A percentile compares a stretch with the other conserved stretches of the same genome.
Conservation (phyloP, 2,329 filamentous ascomycete species). For the Lithohypha guttulata region DNA sequence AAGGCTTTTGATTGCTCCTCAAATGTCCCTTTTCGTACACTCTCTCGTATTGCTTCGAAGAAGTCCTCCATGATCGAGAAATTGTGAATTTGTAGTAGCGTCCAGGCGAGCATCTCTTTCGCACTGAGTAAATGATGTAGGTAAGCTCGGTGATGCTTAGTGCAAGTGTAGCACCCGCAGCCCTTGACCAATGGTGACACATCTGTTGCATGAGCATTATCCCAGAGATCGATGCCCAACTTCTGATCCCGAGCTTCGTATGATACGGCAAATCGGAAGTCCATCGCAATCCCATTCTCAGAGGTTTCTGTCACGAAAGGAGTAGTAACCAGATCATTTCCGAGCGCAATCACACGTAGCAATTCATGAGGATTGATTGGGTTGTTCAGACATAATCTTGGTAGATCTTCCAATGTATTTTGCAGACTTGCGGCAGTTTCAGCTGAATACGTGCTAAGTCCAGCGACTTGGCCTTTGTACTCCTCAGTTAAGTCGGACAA, state of each 20-base stretch:
- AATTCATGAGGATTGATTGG: constrained; percentile 64
- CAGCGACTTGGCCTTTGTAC: constrained; percentile 46
- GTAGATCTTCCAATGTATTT: constrained; percentile 49
- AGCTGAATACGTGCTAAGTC: constrained; percentile 68
- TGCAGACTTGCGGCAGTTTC: constrained; percentile 59
- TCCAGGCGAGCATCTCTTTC: constrained; percentile 96
- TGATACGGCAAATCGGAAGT: constrained; percentile 52
- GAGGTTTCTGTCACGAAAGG: constrained; percentile 65
- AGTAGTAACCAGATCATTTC: constrained; percentile 68
- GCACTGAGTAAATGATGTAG: constrained; percentile 77
- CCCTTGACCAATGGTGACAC: constrained; percentile 49
- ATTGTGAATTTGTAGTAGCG: constrained; percentile 85
- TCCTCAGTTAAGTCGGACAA: constrained; percentile 61
- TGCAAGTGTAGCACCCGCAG: constrained; percentile 78
- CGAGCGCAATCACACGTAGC: constrained; percentile 62
- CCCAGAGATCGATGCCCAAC: constrained; percentile 73
- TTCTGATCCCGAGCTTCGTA: constrained; percentile 24
- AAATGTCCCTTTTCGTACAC: constrained; percentile 48
- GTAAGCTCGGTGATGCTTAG: constrained; percentile 73
- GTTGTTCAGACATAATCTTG: constrained; percentile 63
- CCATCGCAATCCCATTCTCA: constrained; percentile 74
- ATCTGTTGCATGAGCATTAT: constrained; percentile 48
- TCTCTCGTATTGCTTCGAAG: constrained; percentile 58
- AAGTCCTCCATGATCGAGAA: constrained; percentile 61
- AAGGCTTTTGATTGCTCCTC: constrained; percentile 50